These are phyloP conservation scores for Apiospora phragmitis DNA, from an alignment of 2,329 filamentous ascomycete species.

Conservation along the genomic window DNA sequence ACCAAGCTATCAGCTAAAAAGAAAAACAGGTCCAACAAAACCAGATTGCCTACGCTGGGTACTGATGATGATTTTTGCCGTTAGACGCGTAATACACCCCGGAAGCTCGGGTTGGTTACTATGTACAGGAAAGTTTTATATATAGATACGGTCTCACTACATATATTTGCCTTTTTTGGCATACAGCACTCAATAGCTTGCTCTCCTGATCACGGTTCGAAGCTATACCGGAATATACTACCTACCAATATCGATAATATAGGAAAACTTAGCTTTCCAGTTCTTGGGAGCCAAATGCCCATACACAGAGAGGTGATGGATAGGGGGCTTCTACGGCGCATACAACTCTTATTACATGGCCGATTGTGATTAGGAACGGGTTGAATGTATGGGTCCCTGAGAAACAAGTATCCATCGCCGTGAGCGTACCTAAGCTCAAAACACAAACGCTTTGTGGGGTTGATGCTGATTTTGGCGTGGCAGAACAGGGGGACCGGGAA, in stretches of 20 bases:
- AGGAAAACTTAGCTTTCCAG: background rate
- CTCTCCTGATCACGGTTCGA: too few species aligned
- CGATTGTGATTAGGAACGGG: conserved; percentile 6
- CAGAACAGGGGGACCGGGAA: background rate
- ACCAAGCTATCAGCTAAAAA: background rate
- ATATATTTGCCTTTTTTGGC: background rate
- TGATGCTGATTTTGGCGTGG: background rate
- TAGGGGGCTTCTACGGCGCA: background rate
- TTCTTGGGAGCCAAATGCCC: background rate
- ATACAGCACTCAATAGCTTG: background rate
- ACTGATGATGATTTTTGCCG: background rate
- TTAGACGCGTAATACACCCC: background rate
- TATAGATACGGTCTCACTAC: background rate
- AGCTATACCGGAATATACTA: background rate
- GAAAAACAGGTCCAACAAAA: background rate
- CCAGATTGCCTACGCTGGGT: background rate
- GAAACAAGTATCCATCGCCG: conserved; percentile 1
- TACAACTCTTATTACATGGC: background rate
- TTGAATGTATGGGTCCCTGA: background rate
- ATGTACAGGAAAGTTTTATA: too few species aligned
- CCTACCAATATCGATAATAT: background rate
- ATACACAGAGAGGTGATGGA: background rate
- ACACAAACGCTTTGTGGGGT: background rate
- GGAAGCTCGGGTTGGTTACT: background rate
- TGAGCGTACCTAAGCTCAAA: background rate